Evolutionary conservation across 441 rosid species (phyloP).

Genomic region (Omphalea diandra): DNA sequence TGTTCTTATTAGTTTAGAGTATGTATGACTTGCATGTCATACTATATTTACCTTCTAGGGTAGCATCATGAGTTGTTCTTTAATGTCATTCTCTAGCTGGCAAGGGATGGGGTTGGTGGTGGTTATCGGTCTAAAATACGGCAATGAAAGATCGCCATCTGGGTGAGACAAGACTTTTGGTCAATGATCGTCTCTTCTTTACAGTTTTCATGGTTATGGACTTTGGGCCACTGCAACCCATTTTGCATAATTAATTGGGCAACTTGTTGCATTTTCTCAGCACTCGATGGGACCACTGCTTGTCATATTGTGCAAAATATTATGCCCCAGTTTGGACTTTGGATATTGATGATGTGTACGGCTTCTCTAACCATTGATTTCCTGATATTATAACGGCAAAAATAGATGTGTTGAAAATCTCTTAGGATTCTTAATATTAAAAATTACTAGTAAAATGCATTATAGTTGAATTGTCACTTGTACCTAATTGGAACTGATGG

Average conservation of each 20-base stretch:
- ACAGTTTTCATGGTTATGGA: neutral
- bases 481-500: too few species aligned
- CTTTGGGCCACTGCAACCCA: neutral
- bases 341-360: neutral
- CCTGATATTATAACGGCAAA: too few species aligned
- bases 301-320: neutral
- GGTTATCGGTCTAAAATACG: constrained; percentile 7
- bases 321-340: neutral
- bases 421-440: too few species aligned
- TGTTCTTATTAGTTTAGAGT: neutral
- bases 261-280: constrained; percentile 1
- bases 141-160: constrained; percentile 9
- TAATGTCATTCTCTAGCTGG: constrained; percentile 3
- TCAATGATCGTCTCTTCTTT: neutral
- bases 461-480: too few species aligned
- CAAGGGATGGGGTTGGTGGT: constrained; percentile 4
- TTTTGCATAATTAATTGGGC: constrained; percentile 2
- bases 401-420: too few species aligned
- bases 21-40: too few species aligned
- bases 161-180: neutral
- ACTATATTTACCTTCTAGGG: too few species aligned
- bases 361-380: neutral
- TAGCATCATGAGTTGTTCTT: too few species aligned
- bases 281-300: neutral
- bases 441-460: too few species aligned